Conservation (phyloP, 495 filamentous ascomycete species). For the Pseudoneurospora amorphoporcata region DNA sequence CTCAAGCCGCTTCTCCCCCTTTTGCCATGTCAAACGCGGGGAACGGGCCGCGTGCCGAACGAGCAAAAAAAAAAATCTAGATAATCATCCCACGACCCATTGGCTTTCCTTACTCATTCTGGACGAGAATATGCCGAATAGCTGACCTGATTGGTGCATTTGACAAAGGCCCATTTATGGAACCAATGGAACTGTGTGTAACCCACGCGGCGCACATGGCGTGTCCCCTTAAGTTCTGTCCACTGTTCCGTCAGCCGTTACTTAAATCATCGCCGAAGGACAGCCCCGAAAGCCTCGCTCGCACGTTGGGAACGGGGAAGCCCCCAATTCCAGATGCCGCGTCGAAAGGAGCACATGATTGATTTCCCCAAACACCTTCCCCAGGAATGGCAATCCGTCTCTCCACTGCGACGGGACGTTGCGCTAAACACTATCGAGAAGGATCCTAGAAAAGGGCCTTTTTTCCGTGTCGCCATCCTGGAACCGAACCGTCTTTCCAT, state of each 20-base stretch:
- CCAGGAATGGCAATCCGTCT: not conserved
- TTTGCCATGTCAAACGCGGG: not conserved
- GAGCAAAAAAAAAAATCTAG: not conserved
- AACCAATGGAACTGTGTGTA: not conserved
- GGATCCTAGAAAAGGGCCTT: not conserved
- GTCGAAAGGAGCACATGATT: not conserved
- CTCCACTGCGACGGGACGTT: not conserved
- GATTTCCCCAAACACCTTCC: not conserved
- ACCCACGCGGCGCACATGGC: not conserved
- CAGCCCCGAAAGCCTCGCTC: not conserved
- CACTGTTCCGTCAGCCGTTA: not conserved
- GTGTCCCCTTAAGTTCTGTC: not conserved
- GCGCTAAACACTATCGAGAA: not conserved
- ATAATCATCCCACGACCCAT: not conserved
- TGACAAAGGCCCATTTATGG: not conserved
- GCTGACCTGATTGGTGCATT: not conserved
- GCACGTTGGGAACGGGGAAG: not conserved
- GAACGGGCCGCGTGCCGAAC: slow-evolving; percentile 5
- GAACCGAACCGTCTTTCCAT: not conserved
- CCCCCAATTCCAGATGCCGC: not conserved
- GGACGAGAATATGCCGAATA: not conserved
- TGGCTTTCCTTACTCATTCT: not conserved
- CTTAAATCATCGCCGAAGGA: not conserved
- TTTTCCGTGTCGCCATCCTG: not conserved
- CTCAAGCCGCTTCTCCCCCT: not conserved